Conservation (phyloP, 2,329 filamentous ascomycete species). For the Biscogniauxia sp. region DNA sequence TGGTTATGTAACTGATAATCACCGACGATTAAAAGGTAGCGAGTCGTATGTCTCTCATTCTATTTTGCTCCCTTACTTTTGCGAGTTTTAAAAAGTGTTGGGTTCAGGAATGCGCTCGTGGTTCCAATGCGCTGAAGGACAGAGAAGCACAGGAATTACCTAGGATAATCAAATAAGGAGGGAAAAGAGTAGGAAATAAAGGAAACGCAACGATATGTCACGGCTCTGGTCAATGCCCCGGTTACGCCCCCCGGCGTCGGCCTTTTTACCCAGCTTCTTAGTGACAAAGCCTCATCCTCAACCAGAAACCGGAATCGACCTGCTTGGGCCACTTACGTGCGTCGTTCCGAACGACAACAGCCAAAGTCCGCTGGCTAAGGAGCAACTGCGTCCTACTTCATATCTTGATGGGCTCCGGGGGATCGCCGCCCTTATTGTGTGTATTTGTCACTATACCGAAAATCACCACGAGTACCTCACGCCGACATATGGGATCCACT, state of each 20-base stretch:
- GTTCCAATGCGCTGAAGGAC: not conserved
- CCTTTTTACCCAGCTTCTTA: not conserved
- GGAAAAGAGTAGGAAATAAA: not conserved
- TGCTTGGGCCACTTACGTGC: not conserved
- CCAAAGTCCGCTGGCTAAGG: not conserved
- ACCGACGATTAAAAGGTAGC: not conserved
- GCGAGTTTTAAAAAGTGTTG: not conserved
- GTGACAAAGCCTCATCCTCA: not conserved
- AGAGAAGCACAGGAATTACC: not conserved
- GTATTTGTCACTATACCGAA: slow-evolving; percentile 46
- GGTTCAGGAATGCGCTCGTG: not conserved
- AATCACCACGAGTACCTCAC: slow-evolving; percentile 36
- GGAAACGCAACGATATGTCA: not conserved
- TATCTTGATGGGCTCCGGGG: slow-evolving; percentile 51
- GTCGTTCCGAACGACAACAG: too few species aligned
- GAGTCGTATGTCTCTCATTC: not conserved
- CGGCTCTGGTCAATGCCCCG: not conserved
- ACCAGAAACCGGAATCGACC: not conserved
- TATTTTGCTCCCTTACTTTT: not conserved
- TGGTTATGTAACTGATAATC: not conserved
- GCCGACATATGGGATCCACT: slow-evolving; percentile 35
- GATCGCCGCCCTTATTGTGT: slow-evolving; percentile 47
- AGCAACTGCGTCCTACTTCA: slow-evolving; percentile 39
- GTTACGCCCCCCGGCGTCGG: not conserved
- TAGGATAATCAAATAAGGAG: not conserved